These are phyloP conservation scores for Dimocarpus longan DNA, from an alignment of 345 rosid species.

Conservation along the genomic window DNA sequence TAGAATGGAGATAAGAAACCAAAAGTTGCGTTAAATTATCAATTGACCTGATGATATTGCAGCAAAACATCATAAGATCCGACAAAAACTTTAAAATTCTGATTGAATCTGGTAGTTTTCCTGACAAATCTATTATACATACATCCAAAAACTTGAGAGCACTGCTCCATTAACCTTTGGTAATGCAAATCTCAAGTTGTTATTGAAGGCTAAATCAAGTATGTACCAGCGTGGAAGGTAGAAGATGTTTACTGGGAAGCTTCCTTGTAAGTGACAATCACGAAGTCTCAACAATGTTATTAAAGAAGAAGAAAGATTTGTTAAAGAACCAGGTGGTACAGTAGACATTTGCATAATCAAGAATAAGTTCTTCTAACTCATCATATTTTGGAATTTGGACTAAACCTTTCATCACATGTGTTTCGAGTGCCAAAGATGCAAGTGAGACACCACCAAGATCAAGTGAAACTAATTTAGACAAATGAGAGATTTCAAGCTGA, in stretches of 20 bases:
- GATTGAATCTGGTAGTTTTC: too few relatives aligned
- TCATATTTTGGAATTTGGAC: neutral
- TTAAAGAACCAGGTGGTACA: neutral
- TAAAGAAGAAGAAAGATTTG: conserved; percentile 1
- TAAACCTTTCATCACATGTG: neutral
- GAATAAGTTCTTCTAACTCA: neutral
- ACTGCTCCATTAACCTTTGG: too few relatives aligned
- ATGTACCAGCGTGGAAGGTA: neutral
- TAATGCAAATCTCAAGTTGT: too few relatives aligned
- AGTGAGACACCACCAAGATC: neutral
- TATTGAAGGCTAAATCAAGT: too few relatives aligned
- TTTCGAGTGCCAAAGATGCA: neutral
- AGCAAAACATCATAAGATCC: too few relatives aligned
- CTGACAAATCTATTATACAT: too few relatives aligned
- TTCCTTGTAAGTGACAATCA: neutral
- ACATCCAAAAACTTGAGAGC: too few relatives aligned
- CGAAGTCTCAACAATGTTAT: neutral
- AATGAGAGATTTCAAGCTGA: conserved; percentile 16
- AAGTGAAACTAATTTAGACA: conserved; percentile 13
- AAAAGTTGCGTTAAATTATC: too few relatives aligned
- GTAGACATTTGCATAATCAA: neutral
- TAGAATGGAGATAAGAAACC: too few relatives aligned
- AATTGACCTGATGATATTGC: too few relatives aligned
- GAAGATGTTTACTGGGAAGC: too few relatives aligned
- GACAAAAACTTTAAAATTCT: too few relatives aligned